These are phyloP conservation scores for Selaginella moellendorffii DNA, from an alignment of 75 land plant species.

Conservation along the genomic window DNA sequence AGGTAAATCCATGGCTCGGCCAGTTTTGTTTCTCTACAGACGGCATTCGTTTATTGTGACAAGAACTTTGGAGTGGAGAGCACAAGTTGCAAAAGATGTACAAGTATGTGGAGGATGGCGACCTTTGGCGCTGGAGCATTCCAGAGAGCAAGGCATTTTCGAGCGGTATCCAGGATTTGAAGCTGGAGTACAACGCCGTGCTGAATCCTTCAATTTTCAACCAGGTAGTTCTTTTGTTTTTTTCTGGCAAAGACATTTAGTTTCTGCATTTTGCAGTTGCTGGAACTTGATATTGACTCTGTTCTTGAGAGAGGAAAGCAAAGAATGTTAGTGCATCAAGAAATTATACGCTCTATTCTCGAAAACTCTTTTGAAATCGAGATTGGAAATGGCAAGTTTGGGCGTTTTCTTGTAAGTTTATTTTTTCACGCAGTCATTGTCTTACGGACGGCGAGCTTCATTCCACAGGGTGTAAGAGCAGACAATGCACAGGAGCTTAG, in stretches of 20 bases:
- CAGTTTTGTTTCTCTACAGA: neutral
- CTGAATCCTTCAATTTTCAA: conserved; percentile 45
- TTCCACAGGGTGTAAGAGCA: conserved; percentile 43
- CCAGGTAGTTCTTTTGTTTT: conserved; percentile 31
- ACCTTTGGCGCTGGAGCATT: conserved; percentile 82
- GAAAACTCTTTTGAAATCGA: conserved; percentile 46
- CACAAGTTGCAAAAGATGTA: conserved; percentile 21
- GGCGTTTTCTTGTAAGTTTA: conserved; percentile 53
- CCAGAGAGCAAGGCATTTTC: conserved; percentile 72
- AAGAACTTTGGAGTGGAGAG: neutral
- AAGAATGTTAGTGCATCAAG: conserved; percentile 39
- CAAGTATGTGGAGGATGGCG: conserved; percentile 81
- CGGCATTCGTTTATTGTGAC: no score
- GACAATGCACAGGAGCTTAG: conserved; percentile 45
- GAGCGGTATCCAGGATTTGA: conserved; percentile 54
- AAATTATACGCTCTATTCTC: conserved; percentile 41
- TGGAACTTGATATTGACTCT: conserved; percentile 40
- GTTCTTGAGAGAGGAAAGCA: conserved; percentile 36
- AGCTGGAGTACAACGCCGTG: conserved; percentile 40
- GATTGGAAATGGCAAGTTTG: conserved; percentile 57
- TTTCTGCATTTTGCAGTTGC: conserved; percentile 31
- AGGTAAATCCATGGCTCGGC: neutral
- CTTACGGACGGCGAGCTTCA: neutral
- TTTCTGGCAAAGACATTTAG: neutral
- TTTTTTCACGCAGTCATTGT: neutral